Base-by-base conservation (phyloP, 2,329 filamentous ascomycete genomes). In the Ceratocystis lukuohia region DNA sequence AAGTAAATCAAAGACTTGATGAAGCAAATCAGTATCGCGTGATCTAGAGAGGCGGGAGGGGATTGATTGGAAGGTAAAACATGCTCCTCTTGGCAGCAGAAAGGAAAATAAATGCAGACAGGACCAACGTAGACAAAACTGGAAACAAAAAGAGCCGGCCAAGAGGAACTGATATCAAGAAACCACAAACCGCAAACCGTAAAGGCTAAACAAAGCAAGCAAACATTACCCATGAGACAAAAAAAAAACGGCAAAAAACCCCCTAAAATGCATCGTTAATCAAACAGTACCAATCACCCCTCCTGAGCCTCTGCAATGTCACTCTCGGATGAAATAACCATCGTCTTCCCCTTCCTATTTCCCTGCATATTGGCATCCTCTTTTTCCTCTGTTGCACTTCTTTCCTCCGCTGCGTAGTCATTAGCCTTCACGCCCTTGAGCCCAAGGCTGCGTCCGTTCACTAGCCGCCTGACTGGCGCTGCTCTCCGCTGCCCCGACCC, bases 131-230 rank as follows among this genome's bases (percentile, higher is more conserved):
- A 41, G 37, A 41, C 37, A 30, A 30, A 37, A 20, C 56, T 22
- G 56, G 30, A 30, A 30, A n/a, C 22, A 59, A n/a, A 17, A 25
- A 45, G 37, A 30, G 37, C 28, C 22, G n/a, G 44, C 44, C 41
- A 50, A 62, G 57, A 63, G 61, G 46, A 30, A 45, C 61, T 66
- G 65, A 66, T 66, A 66, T 66, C 65, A 66, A 50, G 22, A 48
- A 59, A 59, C 56, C 5, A n/a, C 6, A 20, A n/a, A 50, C 69
- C 7, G 41, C 15, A 63, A 50, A 59, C 30, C 53, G 53, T 28
- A 66, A 44, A 25, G 44, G 41, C n/a, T 50, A 67, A 37, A 25
- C 17, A 57, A 30, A 64, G 28, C 5, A 63, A 22, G 28, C 44
- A 53, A 57, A 15, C 50, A 28, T 50, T 50, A 41, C 15, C 59